Conservation (phyloP, 495 filamentous ascomycete genomes). For the Rhypophila decipiens region DNA sequence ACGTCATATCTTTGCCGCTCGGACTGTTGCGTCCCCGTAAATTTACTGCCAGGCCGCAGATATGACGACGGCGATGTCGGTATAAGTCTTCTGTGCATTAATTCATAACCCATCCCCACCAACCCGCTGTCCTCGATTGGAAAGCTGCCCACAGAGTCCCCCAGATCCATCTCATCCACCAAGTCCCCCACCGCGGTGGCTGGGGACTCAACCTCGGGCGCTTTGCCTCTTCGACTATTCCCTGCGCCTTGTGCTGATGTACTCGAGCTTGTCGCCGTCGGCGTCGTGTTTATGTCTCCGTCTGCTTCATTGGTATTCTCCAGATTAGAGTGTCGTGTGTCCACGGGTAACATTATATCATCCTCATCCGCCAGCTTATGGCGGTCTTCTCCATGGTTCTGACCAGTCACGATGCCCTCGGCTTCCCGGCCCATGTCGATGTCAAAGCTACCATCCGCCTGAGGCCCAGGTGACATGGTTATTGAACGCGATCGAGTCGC, state of each 20-base stretch:
- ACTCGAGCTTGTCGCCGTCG: neutral
- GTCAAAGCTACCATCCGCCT: constrained; percentile 20
- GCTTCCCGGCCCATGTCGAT: constrained; percentile 17
- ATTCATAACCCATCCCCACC: constrained; percentile 53
- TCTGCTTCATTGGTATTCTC: neutral
- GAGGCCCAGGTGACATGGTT: constrained; percentile 32
- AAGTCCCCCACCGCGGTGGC: constrained; percentile 3
- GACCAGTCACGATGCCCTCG: constrained; percentile 2
- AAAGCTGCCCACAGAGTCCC: constrained; percentile 9
- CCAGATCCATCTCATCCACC: constrained; percentile 14
- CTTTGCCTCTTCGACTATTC: constrained; percentile 1
- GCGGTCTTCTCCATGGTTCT: constrained; percentile 15
- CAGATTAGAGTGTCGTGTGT: no score
- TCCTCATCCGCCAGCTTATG: constrained; percentile 34
- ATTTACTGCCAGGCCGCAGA: constrained; percentile 81
- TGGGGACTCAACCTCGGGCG: neutral
- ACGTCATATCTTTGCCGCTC: constrained; percentile 89
- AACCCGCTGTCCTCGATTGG: constrained; percentile 25
- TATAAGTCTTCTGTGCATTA: constrained; percentile 57
- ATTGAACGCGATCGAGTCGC: constrained; percentile 21
- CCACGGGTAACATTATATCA: constrained; percentile 21
- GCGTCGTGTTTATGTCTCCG: neutral
- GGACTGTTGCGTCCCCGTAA: constrained; percentile 84
- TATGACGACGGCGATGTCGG: constrained; percentile 69
- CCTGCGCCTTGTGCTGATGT: neutral